Base-by-base conservation (phyloP, 345 rosid genomes). In the Camelina sativa region DNA sequence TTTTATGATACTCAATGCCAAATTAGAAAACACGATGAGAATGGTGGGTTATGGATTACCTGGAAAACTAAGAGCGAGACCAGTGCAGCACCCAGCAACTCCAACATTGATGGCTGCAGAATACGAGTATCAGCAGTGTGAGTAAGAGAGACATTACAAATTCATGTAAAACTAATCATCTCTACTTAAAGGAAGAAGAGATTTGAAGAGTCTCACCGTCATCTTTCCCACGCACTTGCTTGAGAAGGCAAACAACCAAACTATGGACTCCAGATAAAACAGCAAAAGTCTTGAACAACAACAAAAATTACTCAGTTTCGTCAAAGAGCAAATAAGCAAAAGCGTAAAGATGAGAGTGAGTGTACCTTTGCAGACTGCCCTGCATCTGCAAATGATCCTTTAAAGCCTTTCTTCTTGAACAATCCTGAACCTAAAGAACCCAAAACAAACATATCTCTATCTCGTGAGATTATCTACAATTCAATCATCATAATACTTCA, bases 1-100 rank as follows among this genome's bases (percentile, higher is more conserved):
- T 7, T 34, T 6, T 34, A 34, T 1, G 37, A 34, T 2, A 34
- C 37, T 1, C 9, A 34, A 7, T 34, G 37, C 8, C 37, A 34
- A 7, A 34, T 34, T 34, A 6, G 37, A 34, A 34, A 1, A 34
- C 0, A 53, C 37, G 11, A 4, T 16, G 17, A 35, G 23, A 13
- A 52, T 7, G 20, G 43, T 11, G 25, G 65, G 40, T 65, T 65
- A 20, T 44, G 62, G 47, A 13, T 55, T 84, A 92, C 96, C 96
- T 4, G 96, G 98, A 76, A 84, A 87, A 82, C 98, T 90, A 73
- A 90, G 81, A 77, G 92, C 96, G 60, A 88, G 85, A 40, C 96
- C 94, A 71, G 98, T 88, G 79, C 94, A 92, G 73, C 96, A 92
- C 62, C 98, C 96, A 65, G 96, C 99, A 55, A 95, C 83, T 72